These are phyloP conservation scores for Gentiana macrophylla DNA, from an alignment of 257 asterid species.

Conservation along the genomic window DNA sequence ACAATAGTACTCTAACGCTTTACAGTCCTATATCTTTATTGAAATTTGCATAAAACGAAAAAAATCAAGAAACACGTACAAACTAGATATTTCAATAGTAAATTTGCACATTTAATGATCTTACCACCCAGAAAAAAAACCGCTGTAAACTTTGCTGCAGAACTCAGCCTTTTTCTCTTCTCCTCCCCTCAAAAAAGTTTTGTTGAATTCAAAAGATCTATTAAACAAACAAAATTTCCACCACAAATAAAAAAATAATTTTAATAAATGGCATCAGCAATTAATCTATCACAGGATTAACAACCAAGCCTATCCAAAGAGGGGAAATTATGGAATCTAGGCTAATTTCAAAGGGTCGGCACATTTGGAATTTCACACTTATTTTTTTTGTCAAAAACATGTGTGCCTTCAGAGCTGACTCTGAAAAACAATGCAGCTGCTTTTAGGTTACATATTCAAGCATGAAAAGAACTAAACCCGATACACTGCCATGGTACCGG, in stretches of 20 bases:
- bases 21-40: too few species aligned
- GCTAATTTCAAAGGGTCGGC: too few species aligned
- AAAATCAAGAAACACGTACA: slow-evolving; percentile 2
- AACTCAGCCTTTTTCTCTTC: slow-evolving; percentile 20
- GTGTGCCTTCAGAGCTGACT: too few species aligned
- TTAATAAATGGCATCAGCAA: slow-evolving; percentile 4
- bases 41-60: too few species aligned
- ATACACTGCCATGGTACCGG: too few species aligned
- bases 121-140: slow-evolving; percentile 15
- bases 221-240: slow-evolving; percentile 14
- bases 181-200: slow-evolving; percentile 18
- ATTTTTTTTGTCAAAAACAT: too few species aligned
- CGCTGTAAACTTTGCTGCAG: slow-evolving; percentile 10
- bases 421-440: too few species aligned
- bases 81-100: slow-evolving; percentile 1
- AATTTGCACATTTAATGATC: slow-evolving; percentile 6
- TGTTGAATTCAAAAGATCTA: slow-evolving; percentile 18
- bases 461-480: too few species aligned
- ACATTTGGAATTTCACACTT: too few species aligned
- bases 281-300: slow-evolving; percentile 6
- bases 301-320: slow-evolving; percentile 7
- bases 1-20: too few species aligned
- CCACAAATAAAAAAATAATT: slow-evolving; percentile 9
- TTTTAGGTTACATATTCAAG: too few species aligned
- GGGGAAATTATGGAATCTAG: neutral